Percentiles rank a stretch among this genome's conserved stretches.
phyloP scores from a whole-genome alignment of 2,329 filamentous ascomycete species.

The Fusarium foetens region DNA sequence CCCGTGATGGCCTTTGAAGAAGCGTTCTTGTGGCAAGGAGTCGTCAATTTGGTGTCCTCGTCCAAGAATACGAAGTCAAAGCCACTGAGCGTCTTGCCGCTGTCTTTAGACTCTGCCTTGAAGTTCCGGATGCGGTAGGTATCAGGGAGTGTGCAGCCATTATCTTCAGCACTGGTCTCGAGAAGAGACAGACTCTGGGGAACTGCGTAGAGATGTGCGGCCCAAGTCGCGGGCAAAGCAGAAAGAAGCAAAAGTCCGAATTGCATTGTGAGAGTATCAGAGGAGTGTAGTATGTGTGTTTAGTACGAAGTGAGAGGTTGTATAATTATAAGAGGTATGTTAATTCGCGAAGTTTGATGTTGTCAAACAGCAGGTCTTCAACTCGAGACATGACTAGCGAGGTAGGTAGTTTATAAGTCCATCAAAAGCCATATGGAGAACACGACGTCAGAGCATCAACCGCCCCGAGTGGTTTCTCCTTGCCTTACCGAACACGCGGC shows the following conservation, averaged over 20 bases:
- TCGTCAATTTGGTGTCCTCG: slow-evolving; percentile 52
- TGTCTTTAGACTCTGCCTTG: slow-evolving; percentile 47
- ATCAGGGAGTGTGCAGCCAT: slow-evolving; percentile 51
- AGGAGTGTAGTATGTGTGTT: background rate
- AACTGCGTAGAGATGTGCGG: slow-evolving; percentile 43
- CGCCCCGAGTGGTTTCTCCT: background rate
- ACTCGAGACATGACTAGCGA: slow-evolving; percentile 7
- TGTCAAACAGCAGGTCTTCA: background rate
- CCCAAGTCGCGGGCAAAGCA: slow-evolving; percentile 36
- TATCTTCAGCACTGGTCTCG: slow-evolving; percentile 37
- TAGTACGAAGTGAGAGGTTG: background rate
- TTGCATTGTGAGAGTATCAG: slow-evolving; percentile 30
- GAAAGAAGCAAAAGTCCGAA: slow-evolving; percentile 35
- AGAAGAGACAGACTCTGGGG: slow-evolving; percentile 41
- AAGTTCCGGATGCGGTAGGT: slow-evolving; percentile 55
- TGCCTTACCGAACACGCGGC: slow-evolving; percentile 31
- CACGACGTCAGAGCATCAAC: slow-evolving; percentile 30
- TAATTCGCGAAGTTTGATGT: background rate
- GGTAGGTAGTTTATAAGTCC: slow-evolving; percentile 25
- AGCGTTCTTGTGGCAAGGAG: slow-evolving; percentile 57
- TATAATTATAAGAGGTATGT: background rate
- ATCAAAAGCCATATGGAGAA: slow-evolving; percentile 26
- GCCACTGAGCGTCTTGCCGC: slow-evolving; percentile 46
- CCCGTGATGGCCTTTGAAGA: slow-evolving; percentile 49
- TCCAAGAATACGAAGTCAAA: slow-evolving; percentile 57